Evolutionary conservation across 2,329 filamentous ascomycete genomes (phyloP), one percentile per base, ranked within the genome.

Genomic region (Verticillium tricorpus): DNA sequence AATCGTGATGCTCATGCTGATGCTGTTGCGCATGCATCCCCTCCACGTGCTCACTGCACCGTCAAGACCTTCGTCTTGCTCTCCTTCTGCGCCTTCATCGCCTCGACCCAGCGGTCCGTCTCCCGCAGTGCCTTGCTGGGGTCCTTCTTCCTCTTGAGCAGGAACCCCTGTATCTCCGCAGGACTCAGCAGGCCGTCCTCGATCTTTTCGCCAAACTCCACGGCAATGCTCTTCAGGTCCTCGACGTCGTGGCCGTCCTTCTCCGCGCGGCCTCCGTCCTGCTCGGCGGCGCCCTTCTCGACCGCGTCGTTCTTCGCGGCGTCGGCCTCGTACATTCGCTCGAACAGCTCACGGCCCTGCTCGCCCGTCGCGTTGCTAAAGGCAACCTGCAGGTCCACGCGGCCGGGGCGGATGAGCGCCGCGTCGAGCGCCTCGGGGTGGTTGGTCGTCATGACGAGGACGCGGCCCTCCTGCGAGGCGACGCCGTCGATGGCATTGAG

Each of bases 401-500:
- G 62, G 25, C 68, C 90, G 0, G 91, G 89, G 0, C 90, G 82
- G 58, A 93, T 87, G 6, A 95, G 81, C 0, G 90, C 90, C 56
- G 87, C 82, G 69, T 93, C 90, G 0, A 94, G 83, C 15, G 84
- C 81, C 67, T 93, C 87, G 2, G 89, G 88, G 63, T 86, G 84
- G 74, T 94, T 95, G 35, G 89, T 92, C 0, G 91, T 93, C 89
- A 93, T 92, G 76, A 94, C 88, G 19, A 94, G 82, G 14, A 94
- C 85, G 56, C 90, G 85, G 31, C 90, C 91, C 75, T 94, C 91
- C 68, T 91, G 89, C 3, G 87, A 90, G 1, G 89, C 89, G 1
- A 93, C 90, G 60, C 92, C 90, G 69, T 96, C 91, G 63, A 96
- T 92, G 62, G 89, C 89, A 73, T 96, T 96, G 59, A 96, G 82